Conservation (phyloP, 2,329 filamentous ascomycete genomes). For the Sclerotinia borealis region DNA sequence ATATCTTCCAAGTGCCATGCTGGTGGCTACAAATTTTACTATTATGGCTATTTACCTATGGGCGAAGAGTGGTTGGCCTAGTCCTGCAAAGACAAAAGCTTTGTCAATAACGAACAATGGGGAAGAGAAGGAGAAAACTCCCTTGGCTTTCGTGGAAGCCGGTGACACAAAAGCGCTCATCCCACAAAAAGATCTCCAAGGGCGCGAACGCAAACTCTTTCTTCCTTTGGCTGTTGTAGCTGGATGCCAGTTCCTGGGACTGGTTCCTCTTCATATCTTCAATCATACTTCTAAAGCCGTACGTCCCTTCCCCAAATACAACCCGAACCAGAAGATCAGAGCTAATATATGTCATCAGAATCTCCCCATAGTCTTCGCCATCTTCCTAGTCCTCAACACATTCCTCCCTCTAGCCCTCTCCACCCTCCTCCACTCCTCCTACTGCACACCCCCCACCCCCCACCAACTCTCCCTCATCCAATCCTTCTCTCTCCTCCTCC, state of each 20-base stretch:
- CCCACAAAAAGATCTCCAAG: conserved; percentile 21
- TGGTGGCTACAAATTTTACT: conserved; percentile 88
- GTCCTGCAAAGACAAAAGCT: neutral
- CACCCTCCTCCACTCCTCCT: conserved; percentile 43
- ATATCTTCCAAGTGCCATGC: conserved; percentile 95
- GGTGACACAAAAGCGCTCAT: conserved; percentile 22
- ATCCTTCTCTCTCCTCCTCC: conserved; percentile 83
- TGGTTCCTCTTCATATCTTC: conserved; percentile 80
- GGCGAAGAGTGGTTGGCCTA: conserved; percentile 68
- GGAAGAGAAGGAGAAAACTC: conserved; percentile 32
- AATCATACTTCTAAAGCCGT: conserved; percentile 66
- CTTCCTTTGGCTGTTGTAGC: conserved; percentile 69
- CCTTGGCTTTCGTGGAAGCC: conserved; percentile 23
- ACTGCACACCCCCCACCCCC: conserved; percentile 44
- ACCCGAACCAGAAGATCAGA: too few relatives aligned
- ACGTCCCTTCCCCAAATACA: conserved; percentile 16
- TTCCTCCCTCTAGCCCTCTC: conserved; percentile 53
- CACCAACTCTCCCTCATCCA: conserved; percentile 77
- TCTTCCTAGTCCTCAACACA: conserved; percentile 50
- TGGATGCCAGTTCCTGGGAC: conserved; percentile 66
- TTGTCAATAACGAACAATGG: conserved; percentile 13
- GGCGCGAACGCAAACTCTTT: conserved; percentile 51
- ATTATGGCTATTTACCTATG: conserved; percentile 94
- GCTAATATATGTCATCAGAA: conserved; percentile 41
- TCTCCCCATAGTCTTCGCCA: conserved; percentile 51